phyloP scores from a whole-genome alignment of 768 basidiomycete genomes.

The Dentipellis sp. region DNA sequence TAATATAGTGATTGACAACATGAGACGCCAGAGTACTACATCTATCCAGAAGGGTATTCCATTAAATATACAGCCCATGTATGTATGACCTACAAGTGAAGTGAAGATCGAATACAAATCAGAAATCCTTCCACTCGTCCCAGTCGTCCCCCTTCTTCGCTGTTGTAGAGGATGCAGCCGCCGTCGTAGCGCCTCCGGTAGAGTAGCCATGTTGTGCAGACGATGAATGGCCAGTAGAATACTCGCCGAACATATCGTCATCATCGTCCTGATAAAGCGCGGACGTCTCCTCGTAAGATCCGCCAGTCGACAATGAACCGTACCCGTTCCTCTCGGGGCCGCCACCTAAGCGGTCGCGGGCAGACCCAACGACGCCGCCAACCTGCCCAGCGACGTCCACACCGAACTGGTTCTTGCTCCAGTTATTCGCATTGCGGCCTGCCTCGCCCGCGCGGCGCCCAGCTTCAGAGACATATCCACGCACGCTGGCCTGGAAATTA shows the following conservation, averaged over 20 bases:
- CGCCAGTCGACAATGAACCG: conserved; percentile 31
- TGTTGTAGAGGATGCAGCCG: conserved; percentile 10
- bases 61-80: neutral
- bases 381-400: conserved; percentile 80
- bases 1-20: neutral
- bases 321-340: conserved; percentile 41
- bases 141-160: conserved; percentile 32
- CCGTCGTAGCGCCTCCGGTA: conserved; percentile 8
- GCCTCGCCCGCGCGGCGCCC: conserved; percentile 53
- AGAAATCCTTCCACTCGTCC: conserved; percentile 43
- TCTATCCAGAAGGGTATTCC: neutral
- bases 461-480: conserved; percentile 63
- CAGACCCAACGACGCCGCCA: conserved; percentile 56
- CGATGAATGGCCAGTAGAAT: conserved; percentile 6
- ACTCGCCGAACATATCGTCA: conserved; percentile 34
- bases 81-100: no score
- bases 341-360: conserved; percentile 46
- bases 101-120: conserved; percentile 2
- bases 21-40: neutral
- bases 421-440: conserved; percentile 61
- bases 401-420: conserved; percentile 70
- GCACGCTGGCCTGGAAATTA: conserved; percentile 62
- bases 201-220: conserved; percentile 8
- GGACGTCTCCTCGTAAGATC: conserved; percentile 46
- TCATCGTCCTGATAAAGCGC: conserved; percentile 51